A percentile compares a stretch with the other conserved stretches of the same genome.
phyloP scores from a whole-genome alignment of 192 early-diverging fungal species.

The Backusella westeae region DNA sequence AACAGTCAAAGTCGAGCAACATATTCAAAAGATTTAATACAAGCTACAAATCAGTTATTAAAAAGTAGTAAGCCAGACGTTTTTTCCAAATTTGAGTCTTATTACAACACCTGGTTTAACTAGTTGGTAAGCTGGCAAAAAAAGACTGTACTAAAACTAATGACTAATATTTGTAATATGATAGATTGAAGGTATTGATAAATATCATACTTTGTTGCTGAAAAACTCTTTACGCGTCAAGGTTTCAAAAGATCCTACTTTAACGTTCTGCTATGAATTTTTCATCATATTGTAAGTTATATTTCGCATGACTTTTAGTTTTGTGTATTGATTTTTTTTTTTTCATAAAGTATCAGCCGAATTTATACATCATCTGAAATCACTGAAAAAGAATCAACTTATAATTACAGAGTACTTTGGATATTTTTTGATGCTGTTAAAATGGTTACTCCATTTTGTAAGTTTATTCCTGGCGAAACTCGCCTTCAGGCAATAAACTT shows the following conservation, averaged over 20 bases:
- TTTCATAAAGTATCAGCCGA: too few relatives aligned
- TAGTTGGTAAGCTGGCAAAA: neutral
- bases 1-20: conserved; percentile 4
- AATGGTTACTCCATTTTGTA: neutral
- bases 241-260: neutral
- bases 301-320: too few relatives aligned
- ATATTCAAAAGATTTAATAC: neutral
- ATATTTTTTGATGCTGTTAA: neutral
- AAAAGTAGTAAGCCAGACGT: neutral
- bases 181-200: neutral
- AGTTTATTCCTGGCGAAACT: conserved; percentile 13
- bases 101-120: neutral
- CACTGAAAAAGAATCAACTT: neutral
- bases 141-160: neutral
- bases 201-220: neutral
- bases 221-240: neutral
- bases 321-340: too few relatives aligned
- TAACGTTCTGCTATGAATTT: too few relatives aligned
- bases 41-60: neutral
- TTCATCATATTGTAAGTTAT: too few relatives aligned
- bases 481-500: conserved; percentile 8
- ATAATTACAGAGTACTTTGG: neutral
- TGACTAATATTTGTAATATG: neutral
- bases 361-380: too few relatives aligned
- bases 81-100: neutral